phyloP scores from a whole-genome alignment of 2,329 filamentous ascomycete genomes.

The Stagonosporopsis vannaccii region DNA sequence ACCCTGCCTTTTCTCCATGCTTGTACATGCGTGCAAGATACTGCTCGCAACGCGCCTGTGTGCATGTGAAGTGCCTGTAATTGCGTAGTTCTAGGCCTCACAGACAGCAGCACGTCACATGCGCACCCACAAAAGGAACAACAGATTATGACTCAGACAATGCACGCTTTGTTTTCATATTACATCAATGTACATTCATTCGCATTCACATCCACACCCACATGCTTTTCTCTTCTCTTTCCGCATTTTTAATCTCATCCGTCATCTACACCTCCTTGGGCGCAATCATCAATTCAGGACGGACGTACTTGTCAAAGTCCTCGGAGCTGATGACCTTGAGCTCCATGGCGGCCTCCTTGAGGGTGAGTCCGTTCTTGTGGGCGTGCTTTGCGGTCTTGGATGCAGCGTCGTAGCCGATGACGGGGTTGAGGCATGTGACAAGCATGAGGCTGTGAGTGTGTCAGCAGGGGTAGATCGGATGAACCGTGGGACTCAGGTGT shows the following conservation, averaged over 20 bases:
- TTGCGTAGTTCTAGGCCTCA: too few species aligned
- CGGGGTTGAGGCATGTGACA: constrained; percentile 74
- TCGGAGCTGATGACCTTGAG: constrained; percentile 85
- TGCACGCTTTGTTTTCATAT: constrained; percentile 10
- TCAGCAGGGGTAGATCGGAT: constrained; percentile 11
- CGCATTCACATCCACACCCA: too few species aligned
- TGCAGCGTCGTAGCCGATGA: constrained; percentile 43
- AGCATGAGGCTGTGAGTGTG: constrained; percentile 81
- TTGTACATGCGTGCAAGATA: too few species aligned
- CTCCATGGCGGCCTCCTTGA: constrained; percentile 94
- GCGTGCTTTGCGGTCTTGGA: constrained; percentile 69
- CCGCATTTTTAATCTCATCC: not conserved
- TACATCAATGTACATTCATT: constrained; percentile 8
- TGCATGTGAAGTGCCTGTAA: too few species aligned
- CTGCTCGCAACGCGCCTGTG: too few species aligned
- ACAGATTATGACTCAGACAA: not conserved
- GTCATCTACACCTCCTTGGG: constrained; percentile 64
- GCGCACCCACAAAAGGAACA: too few species aligned
- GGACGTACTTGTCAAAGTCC: constrained; percentile 89
- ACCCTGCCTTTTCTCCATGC: too few species aligned
- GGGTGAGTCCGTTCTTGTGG: constrained; percentile 94
- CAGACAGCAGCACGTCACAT: too few species aligned
- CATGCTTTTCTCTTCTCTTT: not conserved
- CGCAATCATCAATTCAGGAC: constrained; percentile 93
- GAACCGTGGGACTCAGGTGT: not conserved